A percentile compares a stretch with the other conserved stretches of the same genome.
These are phyloP conservation scores for Dunaliella sp. DNA, from an alignment of 139 green algal genomes.

Conservation along the genomic window DNA sequence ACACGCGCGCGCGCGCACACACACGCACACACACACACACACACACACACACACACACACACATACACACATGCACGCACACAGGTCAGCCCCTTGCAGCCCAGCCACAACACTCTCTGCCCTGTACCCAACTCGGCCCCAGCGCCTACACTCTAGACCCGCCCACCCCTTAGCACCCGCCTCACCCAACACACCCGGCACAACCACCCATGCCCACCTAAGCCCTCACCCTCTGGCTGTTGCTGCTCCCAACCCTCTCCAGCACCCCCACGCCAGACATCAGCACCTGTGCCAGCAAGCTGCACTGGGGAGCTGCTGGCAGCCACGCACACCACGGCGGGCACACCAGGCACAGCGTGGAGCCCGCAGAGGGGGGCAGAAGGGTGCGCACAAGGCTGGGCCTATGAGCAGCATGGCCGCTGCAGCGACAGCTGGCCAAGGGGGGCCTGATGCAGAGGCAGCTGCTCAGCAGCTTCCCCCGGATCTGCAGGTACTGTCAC, in stretches of 20 bases:
- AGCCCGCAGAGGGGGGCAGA: background rate
- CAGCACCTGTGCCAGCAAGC: too few species aligned
- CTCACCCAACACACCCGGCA: background rate
- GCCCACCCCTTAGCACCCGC: background rate
- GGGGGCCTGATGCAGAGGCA: too few species aligned
- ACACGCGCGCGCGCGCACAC: background rate
- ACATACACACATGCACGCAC: background rate
- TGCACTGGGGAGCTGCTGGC: too few species aligned
- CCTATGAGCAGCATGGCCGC: background rate
- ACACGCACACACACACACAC: background rate
- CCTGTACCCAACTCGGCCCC: too few species aligned
- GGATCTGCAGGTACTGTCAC: conserved; percentile 27
- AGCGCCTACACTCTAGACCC: background rate
- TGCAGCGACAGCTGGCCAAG: too few species aligned
- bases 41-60: background rate
- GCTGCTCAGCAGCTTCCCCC: conserved; percentile 10
- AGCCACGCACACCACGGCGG: too few species aligned
- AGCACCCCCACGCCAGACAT: background rate
- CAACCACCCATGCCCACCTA: background rate
- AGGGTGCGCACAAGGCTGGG: background rate
- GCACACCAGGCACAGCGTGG: background rate
- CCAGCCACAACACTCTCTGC: too few species aligned
- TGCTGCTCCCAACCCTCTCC: background rate
- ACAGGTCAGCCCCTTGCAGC: background rate
- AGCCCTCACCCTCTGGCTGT: too few species aligned